Percentiles rank a stretch among this genome's conserved stretches.
Conservation (phyloP, 1,284 basidiomycete species). For the Xanthoconium separans region DNA sequence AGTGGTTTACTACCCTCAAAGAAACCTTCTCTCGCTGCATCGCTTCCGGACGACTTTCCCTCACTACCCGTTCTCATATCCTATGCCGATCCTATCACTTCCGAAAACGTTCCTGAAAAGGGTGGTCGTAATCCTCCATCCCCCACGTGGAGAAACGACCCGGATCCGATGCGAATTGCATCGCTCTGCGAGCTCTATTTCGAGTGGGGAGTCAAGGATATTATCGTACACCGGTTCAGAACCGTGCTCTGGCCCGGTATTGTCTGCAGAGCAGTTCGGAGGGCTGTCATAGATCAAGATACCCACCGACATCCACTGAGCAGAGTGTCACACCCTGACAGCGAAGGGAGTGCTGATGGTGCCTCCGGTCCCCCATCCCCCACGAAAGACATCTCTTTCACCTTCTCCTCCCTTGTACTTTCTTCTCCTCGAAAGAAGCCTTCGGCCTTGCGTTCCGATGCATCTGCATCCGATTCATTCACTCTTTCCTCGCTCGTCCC, state of each 20-base stretch:
- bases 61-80: conserved; percentile 65
- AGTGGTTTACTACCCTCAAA: conserved; percentile 60
- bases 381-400: conserved; percentile 18
- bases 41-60: conserved; percentile 64
- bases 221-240: conserved; percentile 75
- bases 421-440: conserved; percentile 21
- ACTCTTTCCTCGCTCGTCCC: conserved; percentile 18
- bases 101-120: conserved; percentile 51
- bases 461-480: conserved; percentile 12
- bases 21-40: conserved; percentile 56
- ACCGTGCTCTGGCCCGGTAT: conserved; percentile 73
- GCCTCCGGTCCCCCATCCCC: conserved; percentile 9
- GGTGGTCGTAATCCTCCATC: conserved; percentile 30
- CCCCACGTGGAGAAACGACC: conserved; percentile 59
- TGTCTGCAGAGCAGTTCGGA: conserved; percentile 63
- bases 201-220: conserved; percentile 84
- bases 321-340: conserved; percentile 38
- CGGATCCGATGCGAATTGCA: conserved; percentile 71
- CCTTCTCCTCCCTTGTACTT: conserved; percentile 15
- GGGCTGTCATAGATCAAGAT: conserved; percentile 43
- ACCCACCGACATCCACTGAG: background rate
- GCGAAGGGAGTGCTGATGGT: background rate
- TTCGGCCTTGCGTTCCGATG: background rate
- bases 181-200: conserved; percentile 81
- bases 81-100: conserved; percentile 76